phyloP scores from a whole-genome alignment of 1,139 yeast species.

The Lodderomyces beijingensis region DNA sequence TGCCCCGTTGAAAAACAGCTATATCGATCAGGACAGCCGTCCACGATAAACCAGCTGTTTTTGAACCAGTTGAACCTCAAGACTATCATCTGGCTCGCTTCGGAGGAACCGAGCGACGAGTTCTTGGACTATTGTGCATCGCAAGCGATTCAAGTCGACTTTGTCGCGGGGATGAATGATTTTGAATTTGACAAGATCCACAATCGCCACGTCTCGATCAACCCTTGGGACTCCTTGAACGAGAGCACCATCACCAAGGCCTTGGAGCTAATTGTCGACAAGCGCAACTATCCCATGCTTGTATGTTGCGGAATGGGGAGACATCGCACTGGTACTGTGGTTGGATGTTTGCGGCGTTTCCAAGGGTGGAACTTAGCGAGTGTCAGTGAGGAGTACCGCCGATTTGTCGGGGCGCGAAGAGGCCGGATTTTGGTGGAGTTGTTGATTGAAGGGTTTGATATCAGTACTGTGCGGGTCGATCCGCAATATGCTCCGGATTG shows the following conservation, averaged over 20 bases:
- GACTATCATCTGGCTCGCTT: slow-evolving; percentile 89
- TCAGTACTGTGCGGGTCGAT: slow-evolving; percentile 48
- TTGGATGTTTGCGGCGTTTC: slow-evolving; percentile 84
- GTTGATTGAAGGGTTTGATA: slow-evolving; percentile 79
- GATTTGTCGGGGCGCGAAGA: slow-evolving; percentile 90
- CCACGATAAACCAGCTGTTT: slow-evolving; percentile 87
- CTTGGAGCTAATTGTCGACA: slow-evolving; percentile 66
- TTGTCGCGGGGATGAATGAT: slow-evolving; percentile 54
- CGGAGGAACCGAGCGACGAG: slow-evolving; percentile 91
- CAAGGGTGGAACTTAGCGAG: slow-evolving; percentile 96
- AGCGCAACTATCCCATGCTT: slow-evolving; percentile 72
- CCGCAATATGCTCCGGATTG: slow-evolving; percentile 14
- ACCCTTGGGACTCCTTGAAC: slow-evolving; percentile 96
- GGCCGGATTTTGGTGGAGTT: slow-evolving; percentile 89
- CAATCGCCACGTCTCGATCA: slow-evolving; percentile 15
- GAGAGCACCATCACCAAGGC: slow-evolving; percentile 80
- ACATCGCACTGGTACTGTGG: slow-evolving; percentile 92
- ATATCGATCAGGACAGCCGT: slow-evolving; percentile 93
- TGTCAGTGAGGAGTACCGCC: slow-evolving; percentile 87
- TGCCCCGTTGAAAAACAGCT: slow-evolving; percentile 88
- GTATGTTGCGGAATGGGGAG: slow-evolving; percentile 98
- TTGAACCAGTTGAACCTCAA: slow-evolving; percentile 67
- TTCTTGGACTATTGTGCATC: slow-evolving; percentile 76
- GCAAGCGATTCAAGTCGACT: slow-evolving; percentile 60
- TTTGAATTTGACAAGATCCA: slow-evolving; percentile 22